Base-by-base conservation (phyloP, 495 filamentous ascomycete species). In the Apiosordaria backusii region DNA sequence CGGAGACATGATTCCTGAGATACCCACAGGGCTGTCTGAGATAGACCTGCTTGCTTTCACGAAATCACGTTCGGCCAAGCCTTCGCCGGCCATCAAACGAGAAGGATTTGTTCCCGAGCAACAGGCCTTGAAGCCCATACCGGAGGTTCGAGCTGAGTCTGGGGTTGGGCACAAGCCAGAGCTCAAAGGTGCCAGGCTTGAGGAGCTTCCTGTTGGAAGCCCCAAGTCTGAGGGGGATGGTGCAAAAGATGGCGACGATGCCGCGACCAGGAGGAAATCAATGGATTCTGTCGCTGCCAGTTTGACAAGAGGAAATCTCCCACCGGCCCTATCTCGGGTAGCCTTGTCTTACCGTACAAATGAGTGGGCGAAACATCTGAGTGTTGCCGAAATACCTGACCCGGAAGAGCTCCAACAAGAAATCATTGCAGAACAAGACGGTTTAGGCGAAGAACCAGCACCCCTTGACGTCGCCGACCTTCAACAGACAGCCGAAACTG, bases 331-430 rank as follows among this genome's bases (percentile, higher is more conserved):
- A n/a, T 93, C 93, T 1, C 88, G 82, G 62, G 82, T 97, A 13
- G 87, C 92, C 0, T 81, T 90, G 72, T 90, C 88, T 0, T 97
- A 95, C 70, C 86, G 94, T 57, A 97, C 93, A 4, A 96, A 97
- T 69, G 93, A 98, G 79, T 98, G 94, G 94, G 92, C 93, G 0
- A 97, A 97, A 72, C 92, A 97, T 76, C 79, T 96, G 21, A 85
- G 87, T 27, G 77, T 83, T 53, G 94, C 94, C 4, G 94, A 97
- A 19, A 78, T 76, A 4, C 93, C 92, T 24, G 88, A 90, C n/a
- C 70, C 86, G 4, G 90, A 94, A 16, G 81, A 83, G 1, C 74
- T 90, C 10, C 76, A 82, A 27, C 64, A 71, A 0, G 76, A 79
- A 25, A 23, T 68, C 21, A 59, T 67, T 55, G 59, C 60, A 9